Evolutionary conservation across 2,329 filamentous ascomycete species (phyloP).

Genomic region (Ceratocystis cacaofunesta): DNA sequence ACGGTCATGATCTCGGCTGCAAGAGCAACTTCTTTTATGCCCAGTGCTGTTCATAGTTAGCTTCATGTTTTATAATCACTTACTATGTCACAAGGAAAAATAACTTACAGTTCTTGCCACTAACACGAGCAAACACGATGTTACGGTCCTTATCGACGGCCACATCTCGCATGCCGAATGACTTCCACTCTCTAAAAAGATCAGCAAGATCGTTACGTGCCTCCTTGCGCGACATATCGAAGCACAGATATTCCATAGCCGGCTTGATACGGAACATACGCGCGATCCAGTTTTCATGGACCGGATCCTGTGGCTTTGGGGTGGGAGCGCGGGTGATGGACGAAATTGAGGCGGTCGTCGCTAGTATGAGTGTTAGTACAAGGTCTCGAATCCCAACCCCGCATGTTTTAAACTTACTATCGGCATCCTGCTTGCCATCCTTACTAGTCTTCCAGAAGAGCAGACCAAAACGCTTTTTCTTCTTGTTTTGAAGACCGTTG

Average conservation of each 20-base stretch:
- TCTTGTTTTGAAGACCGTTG: slow-evolving; percentile 23
- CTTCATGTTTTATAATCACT: neutral
- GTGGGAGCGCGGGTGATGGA: neutral
- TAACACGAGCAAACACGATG: slow-evolving; percentile 65
- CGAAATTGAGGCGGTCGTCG: neutral
- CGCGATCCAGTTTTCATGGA: slow-evolving; percentile 74
- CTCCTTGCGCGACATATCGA: slow-evolving; percentile 51
- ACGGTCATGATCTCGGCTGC: slow-evolving; percentile 78
- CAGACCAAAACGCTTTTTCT: slow-evolving; percentile 37
- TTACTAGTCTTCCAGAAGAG: slow-evolving; percentile 41
- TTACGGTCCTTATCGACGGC: slow-evolving; percentile 65
- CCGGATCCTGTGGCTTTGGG: slow-evolving; percentile 39
- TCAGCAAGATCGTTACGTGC: slow-evolving; percentile 63
- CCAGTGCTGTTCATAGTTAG: slow-evolving; percentile 42
- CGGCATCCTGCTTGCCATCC: slow-evolving; percentile 12
- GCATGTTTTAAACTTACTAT: neutral
- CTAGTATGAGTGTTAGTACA: neutral
- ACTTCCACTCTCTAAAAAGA: slow-evolving; percentile 64
- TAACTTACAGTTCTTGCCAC: slow-evolving; percentile 59
- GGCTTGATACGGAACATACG: slow-evolving; percentile 84
- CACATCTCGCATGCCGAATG: slow-evolving; percentile 67
- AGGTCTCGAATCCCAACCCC: too few relatives aligned
- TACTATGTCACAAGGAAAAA: too few relatives aligned
- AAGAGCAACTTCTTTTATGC: slow-evolving; percentile 77
- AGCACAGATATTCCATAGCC: slow-evolving; percentile 57